Evolutionary conservation across 2,329 filamentous ascomycete species (phyloP).

Genomic region (Alternaria angustiovoidea): DNA sequence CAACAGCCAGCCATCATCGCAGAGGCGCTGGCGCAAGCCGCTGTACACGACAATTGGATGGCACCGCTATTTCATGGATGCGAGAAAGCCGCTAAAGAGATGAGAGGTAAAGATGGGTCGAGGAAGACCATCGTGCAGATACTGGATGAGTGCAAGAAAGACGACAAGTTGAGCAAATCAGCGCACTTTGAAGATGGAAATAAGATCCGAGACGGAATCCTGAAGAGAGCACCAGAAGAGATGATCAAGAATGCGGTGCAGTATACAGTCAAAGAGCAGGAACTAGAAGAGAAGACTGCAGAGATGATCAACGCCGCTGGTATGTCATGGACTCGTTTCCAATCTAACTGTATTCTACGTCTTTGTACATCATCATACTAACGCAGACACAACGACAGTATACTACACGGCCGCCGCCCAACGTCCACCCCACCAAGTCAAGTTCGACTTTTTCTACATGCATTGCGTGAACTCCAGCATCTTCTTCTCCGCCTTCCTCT

Average conservation of each 20-base stretch:
- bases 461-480: slow-evolving; percentile 82
- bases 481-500: slow-evolving; percentile 72
- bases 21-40: slow-evolving; percentile 78
- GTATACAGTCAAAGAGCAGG: slow-evolving; percentile 60
- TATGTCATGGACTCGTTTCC: slow-evolving; percentile 35
- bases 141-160: slow-evolving; percentile 64
- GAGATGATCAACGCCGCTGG: slow-evolving; percentile 75
- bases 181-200: slow-evolving; percentile 64
- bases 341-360: neutral
- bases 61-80: slow-evolving; percentile 62
- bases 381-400: slow-evolving; percentile 37
- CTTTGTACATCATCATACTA: neutral
- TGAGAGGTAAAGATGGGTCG: slow-evolving; percentile 18
- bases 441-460: slow-evolving; percentile 85
- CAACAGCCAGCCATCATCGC: slow-evolving; percentile 81
- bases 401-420: slow-evolving; percentile 70
- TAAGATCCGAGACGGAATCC: slow-evolving; percentile 73
- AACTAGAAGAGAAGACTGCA: slow-evolving; percentile 65
- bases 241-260: slow-evolving; percentile 69
- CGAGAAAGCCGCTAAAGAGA: slow-evolving; percentile 58
- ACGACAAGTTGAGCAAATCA: slow-evolving; percentile 65
- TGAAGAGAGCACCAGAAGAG: slow-evolving; percentile 68
- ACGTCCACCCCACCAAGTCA: slow-evolving; percentile 61
- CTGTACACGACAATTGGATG: slow-evolving; percentile 70
- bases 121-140: slow-evolving; percentile 63